Base-by-base conservation (phyloP, 495 filamentous ascomycete species). In the Pyrenula massariospora region DNA sequence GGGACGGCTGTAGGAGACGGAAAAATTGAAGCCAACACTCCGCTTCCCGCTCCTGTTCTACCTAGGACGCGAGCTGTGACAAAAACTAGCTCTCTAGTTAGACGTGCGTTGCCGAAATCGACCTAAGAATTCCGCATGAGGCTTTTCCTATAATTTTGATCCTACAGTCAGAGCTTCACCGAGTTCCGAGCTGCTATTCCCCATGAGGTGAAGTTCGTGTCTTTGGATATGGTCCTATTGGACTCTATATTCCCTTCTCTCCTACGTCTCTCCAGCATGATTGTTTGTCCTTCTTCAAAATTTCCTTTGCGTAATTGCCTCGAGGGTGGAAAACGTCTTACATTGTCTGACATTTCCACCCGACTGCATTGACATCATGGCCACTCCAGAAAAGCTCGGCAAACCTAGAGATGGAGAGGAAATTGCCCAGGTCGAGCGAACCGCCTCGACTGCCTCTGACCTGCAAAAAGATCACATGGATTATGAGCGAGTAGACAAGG, bases 401-500 rank as follows among this genome's bases (percentile, higher is more conserved):
- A 42, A 42, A 42, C 5, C 31, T 42, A 15, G 31, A 42, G 31
- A 42, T 42, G 31, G 31, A 42, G 57, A 70, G 20, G 77, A 77
- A 51, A 71, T 74, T 57, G 68, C 71, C 8, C 76, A 81, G 54
- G 67, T 79, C 25, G 78, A 81, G 61, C 70, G 70, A 21, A 70
- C 73, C 0, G 54, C 73, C 2, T 72, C 71, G 0, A 67, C 68
- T 10, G 66, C 67, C 24, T 57, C 66, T 20, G 67, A 62, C 25
- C 59, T 73, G 31, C 65, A 72, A 56, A 79, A 82, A 23, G 73
- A 81, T 15, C 69, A 71, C 12, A 72, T 73, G 50, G 74, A 82
- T 59, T 74, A 73, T 49, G 65, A 71, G 22, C 79, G 75, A 59
- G 70, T 88, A 19, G 84, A 87, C 65, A 70, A 73, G 51, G 85